Percentiles rank a stretch among this genome's conserved stretches.
phyloP scores from a whole-genome alignment of 2,329 filamentous ascomycete species.

The Cladophialophora yegresii region DNA sequence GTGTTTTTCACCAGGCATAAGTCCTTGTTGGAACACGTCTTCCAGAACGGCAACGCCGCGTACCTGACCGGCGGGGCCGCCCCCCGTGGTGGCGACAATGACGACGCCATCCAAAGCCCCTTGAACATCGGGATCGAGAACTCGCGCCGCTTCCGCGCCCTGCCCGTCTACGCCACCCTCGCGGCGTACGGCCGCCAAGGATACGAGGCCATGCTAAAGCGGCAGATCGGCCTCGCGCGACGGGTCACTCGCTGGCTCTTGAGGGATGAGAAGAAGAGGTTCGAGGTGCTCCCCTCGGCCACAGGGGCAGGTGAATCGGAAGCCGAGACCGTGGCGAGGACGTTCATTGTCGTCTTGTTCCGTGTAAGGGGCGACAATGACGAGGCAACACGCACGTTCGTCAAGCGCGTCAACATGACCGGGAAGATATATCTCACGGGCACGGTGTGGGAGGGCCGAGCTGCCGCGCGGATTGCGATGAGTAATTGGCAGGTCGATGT shows the following conservation, averaged over 20 bases:
- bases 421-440: conserved; percentile 80
- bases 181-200: conserved; percentile 71
- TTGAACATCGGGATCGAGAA: conserved; percentile 88
- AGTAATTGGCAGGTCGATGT: conserved; percentile 80
- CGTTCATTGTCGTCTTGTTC: conserved; percentile 76
- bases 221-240: conserved; percentile 72
- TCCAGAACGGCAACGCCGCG: conserved; percentile 80
- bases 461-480: conserved; percentile 80
- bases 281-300: conserved; percentile 64
- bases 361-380: conserved; percentile 66
- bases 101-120: conserved; percentile 67
- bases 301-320: conserved; percentile 39
- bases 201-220: conserved; percentile 67
- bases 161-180: conserved; percentile 84
- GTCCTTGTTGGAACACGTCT: conserved; percentile 62
- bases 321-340: conserved; percentile 52
- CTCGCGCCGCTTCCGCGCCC: conserved; percentile 82
- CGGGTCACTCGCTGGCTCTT: conserved; percentile 65
- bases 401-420: conserved; percentile 70
- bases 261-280: conserved; percentile 59
- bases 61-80: conserved; percentile 53
- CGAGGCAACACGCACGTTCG: conserved; percentile 57
- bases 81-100: conserved; percentile 35
- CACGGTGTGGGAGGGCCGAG: conserved; percentile 71
- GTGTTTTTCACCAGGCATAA: conserved; percentile 77